A percentile compares a stretch with the other conserved stretches of the same genome.
Evolutionary conservation across 257 asterid genomes (phyloP).

Genomic region (Anisodus acutangulus): DNA sequence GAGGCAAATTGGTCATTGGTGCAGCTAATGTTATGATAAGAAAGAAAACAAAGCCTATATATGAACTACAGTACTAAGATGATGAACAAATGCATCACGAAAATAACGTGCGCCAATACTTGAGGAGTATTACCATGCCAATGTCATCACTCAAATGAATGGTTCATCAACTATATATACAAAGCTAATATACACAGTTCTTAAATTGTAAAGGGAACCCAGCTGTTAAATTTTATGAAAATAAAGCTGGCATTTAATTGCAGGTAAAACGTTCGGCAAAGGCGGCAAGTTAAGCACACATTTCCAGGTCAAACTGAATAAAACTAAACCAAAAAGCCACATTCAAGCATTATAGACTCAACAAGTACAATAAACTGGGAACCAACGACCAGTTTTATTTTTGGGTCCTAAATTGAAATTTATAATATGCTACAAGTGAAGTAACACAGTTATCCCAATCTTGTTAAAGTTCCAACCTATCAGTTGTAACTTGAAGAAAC

Average conservation of each 20-base stretch:
- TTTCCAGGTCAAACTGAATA: not conserved
- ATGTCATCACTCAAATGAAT: not conserved
- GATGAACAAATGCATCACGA: not conserved
- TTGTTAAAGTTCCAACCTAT: not conserved
- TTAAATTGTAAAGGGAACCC: not conserved
- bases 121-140: too few relatives aligned
- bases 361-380: not conserved
- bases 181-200: not conserved
- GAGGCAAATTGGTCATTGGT: not conserved
- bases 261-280: not conserved
- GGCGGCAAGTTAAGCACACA: not conserved
- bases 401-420: not conserved
- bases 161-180: not conserved
- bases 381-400: not conserved
- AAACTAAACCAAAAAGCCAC: not conserved
- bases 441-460: not conserved
- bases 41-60: not conserved
- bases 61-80: too few relatives aligned
- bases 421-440: slow-evolving; percentile 20
- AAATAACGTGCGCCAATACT: too few relatives aligned
- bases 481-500: not conserved
- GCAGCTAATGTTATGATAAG: not conserved
- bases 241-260: not conserved
- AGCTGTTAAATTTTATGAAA: not conserved
- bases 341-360: not conserved